Conservation (phyloP, 768 basidiomycete species). For the Tricholoma matsutake region DNA sequence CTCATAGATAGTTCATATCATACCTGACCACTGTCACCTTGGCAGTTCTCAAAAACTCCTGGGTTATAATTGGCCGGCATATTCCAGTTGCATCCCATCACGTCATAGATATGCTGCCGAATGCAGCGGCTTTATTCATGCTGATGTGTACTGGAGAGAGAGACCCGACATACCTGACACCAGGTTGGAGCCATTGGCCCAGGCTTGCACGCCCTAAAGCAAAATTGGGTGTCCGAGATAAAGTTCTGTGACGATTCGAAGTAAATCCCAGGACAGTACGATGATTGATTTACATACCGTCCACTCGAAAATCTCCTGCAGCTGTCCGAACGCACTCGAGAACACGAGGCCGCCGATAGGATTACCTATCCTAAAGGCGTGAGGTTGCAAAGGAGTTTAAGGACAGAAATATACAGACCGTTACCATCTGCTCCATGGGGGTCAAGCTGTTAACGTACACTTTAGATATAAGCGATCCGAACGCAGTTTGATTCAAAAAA, state of each 20-base stretch:
- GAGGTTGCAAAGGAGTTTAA: neutral
- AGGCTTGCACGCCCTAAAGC: constrained; percentile 68
- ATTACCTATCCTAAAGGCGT: constrained; percentile 34
- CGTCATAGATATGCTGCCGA: too few relatives aligned
- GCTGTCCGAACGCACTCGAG: constrained; percentile 59
- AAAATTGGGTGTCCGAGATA: constrained; percentile 58
- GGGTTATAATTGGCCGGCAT: constrained; percentile 47
- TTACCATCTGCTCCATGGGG: constrained; percentile 64
- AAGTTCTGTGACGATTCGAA: constrained; percentile 45
- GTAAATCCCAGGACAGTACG: too few relatives aligned
- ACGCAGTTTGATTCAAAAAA: neutral
- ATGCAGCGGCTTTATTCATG: too few relatives aligned
- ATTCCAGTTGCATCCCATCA: constrained; percentile 48
- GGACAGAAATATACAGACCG: constrained; percentile 26
- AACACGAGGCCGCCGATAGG: constrained; percentile 72
- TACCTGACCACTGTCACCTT: constrained; percentile 21
- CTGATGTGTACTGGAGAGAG: neutral
- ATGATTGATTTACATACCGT: constrained; percentile 39
- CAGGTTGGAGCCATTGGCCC: constrained; percentile 41
- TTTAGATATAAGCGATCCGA: neutral
- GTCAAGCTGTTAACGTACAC: constrained; percentile 50
- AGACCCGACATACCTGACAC: constrained; percentile 33
- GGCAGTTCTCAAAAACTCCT: constrained; percentile 43
- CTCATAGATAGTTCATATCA: too few relatives aligned
- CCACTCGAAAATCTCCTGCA: constrained; percentile 70